Evolutionary conservation across 768 basidiomycete genomes (phyloP), one percentile per base, ranked within the genome.

Genomic region (Zangia roseola): DNA sequence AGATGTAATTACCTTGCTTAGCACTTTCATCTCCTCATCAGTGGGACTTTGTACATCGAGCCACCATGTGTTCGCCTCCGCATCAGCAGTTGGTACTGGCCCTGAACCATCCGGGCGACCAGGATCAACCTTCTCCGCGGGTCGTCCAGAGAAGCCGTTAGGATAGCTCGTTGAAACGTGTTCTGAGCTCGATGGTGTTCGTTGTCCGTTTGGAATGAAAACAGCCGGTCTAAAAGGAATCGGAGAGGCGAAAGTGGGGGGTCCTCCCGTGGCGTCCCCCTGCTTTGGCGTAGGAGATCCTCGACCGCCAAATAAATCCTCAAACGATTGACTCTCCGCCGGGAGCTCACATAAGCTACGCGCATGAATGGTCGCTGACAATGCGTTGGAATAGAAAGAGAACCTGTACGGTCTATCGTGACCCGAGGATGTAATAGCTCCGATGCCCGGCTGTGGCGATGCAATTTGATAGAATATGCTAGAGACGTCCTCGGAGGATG

Each of bases 1-100:
- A 14, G 61, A 13, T 2, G 10, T 4, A 23, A 73, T 33, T 59
- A 88, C 94, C 79, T 94, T 91, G 72, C 88, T 90, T 13, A 99
- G 74, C 74, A 94, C 84, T 65, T 91, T 91, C 97, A 99, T 98
- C 70, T 99, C 97, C 40, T 94, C 93, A 55, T 99, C 97, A 1
- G 94, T 98, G 0, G 97, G 97, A 48, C 83, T 87, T 45, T 85
- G 80, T 2, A 98, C 80, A 61, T 99, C 97, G 53, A 99, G 69
- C 97, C 97, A 99, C 97, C 97, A 99, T 2, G 94, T 97, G 60
- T 80, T 86, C 1, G 76, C 77, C 55, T 93, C 94, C 3, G 75
- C 74, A 45, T 86, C 78, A 19, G 39, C 26, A 19, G 17, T 44
- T 21, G 37, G 14, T 10, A 56, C 53, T 19, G 58, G 61, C 16